phyloP scores from a whole-genome alignment of 1,284 basidiomycete species.

The Melampsora larici-populina region DNA sequence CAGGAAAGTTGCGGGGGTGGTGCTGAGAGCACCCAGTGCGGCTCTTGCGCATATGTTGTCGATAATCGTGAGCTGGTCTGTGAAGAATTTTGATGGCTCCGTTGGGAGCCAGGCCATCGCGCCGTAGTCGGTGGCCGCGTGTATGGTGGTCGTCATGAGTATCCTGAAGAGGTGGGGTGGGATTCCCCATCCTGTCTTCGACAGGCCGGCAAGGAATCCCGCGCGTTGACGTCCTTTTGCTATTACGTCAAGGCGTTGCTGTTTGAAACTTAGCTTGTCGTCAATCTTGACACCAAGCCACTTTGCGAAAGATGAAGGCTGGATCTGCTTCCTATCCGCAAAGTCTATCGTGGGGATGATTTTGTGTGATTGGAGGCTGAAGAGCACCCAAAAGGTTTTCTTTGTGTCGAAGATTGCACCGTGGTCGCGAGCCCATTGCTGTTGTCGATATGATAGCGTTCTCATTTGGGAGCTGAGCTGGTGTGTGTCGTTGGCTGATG shows the following conservation, averaged over 20 bases:
- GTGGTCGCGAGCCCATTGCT: too few species aligned
- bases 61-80: not conserved
- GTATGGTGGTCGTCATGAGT: not conserved
- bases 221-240: not conserved
- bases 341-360: too few species aligned
- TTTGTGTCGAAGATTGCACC: too few species aligned
- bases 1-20: not conserved
- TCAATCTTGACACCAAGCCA: too few species aligned
- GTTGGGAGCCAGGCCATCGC: not conserved
- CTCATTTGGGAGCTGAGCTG: not conserved
- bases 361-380: too few species aligned
- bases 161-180: not conserved
- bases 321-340: too few species aligned
- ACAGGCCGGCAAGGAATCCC: not conserved
- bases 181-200: not conserved
- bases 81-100: not conserved
- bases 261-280: too few species aligned
- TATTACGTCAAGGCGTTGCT: too few species aligned
- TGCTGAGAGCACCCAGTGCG: not conserved
- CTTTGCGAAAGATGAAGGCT: too few species aligned
- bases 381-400: too few species aligned
- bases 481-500: not conserved
- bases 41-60: not conserved
- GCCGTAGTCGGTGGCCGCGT: not conserved
- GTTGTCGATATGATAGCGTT: not conserved